Evolutionary conservation across 169 alveolate genomes (phyloP).

Genomic region (Eimeria acervulina): DNA sequence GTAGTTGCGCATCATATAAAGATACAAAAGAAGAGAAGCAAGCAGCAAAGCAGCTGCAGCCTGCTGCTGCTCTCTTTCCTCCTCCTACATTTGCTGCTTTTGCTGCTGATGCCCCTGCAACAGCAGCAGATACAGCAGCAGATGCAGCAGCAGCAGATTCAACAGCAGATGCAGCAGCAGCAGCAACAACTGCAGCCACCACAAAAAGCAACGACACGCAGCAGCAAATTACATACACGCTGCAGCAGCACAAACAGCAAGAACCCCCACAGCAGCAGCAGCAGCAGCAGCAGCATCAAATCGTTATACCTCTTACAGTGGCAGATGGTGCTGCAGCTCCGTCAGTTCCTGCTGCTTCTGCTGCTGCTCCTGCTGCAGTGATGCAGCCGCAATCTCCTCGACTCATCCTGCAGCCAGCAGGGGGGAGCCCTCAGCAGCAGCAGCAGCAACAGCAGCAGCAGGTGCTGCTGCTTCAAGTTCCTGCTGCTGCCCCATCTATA

Average conservation of each 20-base stretch:
- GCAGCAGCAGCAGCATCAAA: slow-evolving; percentile 12
- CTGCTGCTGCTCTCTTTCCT: slow-evolving; percentile 11
- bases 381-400: background rate
- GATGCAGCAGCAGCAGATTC: too few relatives aligned
- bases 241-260: background rate
- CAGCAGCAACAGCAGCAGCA: slow-evolving; percentile 56
- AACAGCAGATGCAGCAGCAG: background rate
- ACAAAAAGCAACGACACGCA: background rate
- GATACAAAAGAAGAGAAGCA: background rate
- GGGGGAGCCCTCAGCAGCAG: background rate
- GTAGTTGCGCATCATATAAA: background rate
- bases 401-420: background rate
- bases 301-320: background rate
- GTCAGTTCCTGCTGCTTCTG: background rate
- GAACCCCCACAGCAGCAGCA: slow-evolving; percentile 24
- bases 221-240: background rate
- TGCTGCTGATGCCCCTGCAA: background rate
- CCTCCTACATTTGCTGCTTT: slow-evolving; percentile 56
- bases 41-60: background rate
- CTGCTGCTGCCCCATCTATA: background rate
- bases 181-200: background rate
- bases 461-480: background rate
- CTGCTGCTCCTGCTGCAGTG: background rate
- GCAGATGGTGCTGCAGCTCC: background rate
- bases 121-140: too few relatives aligned